A percentile compares a stretch with the other conserved stretches of the same genome.
phyloP scores from a whole-genome alignment of 1,284 basidiomycete species.

The Ceratobasidium sp. region DNA sequence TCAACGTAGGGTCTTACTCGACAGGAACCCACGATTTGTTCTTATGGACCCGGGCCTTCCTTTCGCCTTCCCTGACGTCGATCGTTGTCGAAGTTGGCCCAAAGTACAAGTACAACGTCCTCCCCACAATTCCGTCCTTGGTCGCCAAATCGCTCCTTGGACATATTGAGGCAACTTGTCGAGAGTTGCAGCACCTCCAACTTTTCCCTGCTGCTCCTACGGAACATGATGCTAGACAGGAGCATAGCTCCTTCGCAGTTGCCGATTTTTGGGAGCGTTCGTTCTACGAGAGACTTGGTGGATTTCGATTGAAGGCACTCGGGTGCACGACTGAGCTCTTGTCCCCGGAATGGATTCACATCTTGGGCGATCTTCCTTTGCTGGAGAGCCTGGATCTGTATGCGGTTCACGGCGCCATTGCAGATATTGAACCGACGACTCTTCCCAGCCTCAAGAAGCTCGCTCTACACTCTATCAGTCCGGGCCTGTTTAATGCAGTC shows the following conservation, averaged over 20 bases:
- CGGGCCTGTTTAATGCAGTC: neutral
- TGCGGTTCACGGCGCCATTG: neutral
- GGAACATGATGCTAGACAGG: neutral
- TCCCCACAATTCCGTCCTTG: neutral
- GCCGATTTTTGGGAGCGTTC: neutral
- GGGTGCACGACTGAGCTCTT: slow-evolving; percentile 7
- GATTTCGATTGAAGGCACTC: neutral
- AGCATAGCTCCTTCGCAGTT: neutral
- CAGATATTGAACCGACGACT: neutral
- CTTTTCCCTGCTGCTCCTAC: neutral
- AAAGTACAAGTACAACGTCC: neutral
- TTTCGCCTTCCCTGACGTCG: slow-evolving; percentile 6
- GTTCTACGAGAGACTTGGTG: neutral
- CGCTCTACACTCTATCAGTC: neutral
- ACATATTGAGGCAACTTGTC: neutral
- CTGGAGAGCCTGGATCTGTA: neutral
- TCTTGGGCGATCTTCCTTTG: neutral
- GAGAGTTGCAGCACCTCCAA: neutral
- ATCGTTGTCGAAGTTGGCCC: neutral
- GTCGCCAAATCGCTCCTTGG: neutral
- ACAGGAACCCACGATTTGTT: neutral
- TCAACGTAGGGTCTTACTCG: neutral
- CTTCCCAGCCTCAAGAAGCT: neutral
- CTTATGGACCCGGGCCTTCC: slow-evolving; percentile 4
- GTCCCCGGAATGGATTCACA: neutral